Percentiles rank a stretch among this genome's conserved stretches.
Evolutionary conservation across 345 rosid species (phyloP).

Genomic region (Arabis alpina): DNA sequence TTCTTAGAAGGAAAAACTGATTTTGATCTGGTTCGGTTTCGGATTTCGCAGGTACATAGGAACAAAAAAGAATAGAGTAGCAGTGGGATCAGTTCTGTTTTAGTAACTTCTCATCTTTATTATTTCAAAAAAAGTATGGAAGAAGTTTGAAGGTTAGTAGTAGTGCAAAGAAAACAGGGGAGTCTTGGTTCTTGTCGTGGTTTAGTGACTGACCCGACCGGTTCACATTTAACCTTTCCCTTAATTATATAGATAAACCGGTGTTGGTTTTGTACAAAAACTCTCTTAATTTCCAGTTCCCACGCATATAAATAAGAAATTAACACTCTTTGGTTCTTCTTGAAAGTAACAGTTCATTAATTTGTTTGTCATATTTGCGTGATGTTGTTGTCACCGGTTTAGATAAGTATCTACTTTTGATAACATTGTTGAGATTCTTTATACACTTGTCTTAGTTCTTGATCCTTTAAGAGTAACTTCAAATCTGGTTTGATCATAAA

Average conservation of each 20-base stretch:
- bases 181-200: conserved; percentile 39
- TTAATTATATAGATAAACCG: conserved; percentile 6
- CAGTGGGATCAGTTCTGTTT: conserved; percentile 9
- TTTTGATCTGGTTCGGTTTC: not conserved
- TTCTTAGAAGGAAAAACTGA: conserved; percentile 1
- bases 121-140: conserved; percentile 41
- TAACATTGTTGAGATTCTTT: conserved; percentile 3
- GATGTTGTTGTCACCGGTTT: not conserved
- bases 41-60: conserved; percentile 34
- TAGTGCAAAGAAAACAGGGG: conserved; percentile 26
- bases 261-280: conserved; percentile 31
- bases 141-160: conserved; percentile 40
- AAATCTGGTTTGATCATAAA: not conserved
- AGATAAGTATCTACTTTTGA: conserved; percentile 29
- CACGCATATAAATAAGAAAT: conserved; percentile 37
- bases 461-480: not conserved
- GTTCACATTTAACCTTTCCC: conserved; percentile 17
- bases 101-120: conserved; percentile 40
- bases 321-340: not conserved
- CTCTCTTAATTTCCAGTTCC: conserved; percentile 35
- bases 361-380: not conserved
- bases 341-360: not conserved
- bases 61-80: conserved; percentile 12
- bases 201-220: conserved; percentile 34
- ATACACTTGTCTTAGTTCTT: conserved; percentile 25